A percentile compares a stretch with the other conserved stretches of the same genome.
Evolutionary conservation across 176 grass and related monocot genomes (phyloP).

Genomic region (Oryza australiensis): DNA sequence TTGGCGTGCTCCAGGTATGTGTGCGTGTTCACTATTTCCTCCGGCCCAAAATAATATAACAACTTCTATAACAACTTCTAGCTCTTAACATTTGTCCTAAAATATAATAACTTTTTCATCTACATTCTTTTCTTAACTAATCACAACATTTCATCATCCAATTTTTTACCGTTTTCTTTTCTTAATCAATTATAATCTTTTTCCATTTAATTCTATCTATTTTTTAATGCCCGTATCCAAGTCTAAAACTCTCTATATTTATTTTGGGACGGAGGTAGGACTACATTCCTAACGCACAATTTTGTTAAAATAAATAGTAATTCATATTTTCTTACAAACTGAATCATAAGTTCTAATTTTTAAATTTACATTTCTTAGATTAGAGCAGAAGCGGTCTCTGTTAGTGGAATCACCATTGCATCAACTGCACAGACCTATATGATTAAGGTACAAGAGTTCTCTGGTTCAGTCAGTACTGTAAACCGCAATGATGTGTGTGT

Average conservation of each 20-base stretch:
- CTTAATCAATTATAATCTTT: too few relatives aligned
- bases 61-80: too few relatives aligned
- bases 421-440: constrained; percentile 35
- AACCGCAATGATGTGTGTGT: constrained; percentile 17
- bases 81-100: too few relatives aligned
- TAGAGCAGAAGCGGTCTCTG: constrained; percentile 35
- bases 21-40: not conserved
- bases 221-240: too few relatives aligned
- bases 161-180: too few relatives aligned
- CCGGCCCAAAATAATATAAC: too few relatives aligned
- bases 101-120: too few relatives aligned
- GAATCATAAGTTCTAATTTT: not conserved
- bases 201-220: too few relatives aligned
- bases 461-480: constrained; percentile 30
- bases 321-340: not conserved
- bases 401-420: constrained; percentile 18
- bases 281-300: not conserved
- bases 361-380: constrained; percentile 1
- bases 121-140: too few relatives aligned
- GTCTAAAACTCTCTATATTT: too few relatives aligned
- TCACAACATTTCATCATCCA: too few relatives aligned
- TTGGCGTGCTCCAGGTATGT: constrained; percentile 50
- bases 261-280: too few relatives aligned
- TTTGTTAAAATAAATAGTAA: not conserved
- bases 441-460: constrained; percentile 37